A percentile compares a stretch with the other conserved stretches of the same genome.
Conservation (phyloP, 2,329 filamentous ascomycete species). For the Hypoxylon sp. region DNA sequence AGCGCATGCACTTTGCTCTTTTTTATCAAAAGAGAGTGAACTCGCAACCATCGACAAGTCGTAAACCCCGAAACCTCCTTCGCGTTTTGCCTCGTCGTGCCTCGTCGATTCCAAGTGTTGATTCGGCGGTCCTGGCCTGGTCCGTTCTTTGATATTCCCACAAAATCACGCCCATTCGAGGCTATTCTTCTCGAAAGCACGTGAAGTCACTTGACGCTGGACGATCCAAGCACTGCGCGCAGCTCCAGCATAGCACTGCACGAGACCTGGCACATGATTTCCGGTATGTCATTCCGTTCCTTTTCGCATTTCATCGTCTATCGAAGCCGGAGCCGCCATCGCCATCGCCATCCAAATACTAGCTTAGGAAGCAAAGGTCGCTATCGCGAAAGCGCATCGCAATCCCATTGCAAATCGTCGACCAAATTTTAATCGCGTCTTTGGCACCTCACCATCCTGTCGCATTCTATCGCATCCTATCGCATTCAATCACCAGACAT, state of each 20-base stretch:
- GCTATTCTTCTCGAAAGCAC: conserved; percentile 47
- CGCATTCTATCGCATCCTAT: conserved; percentile 1
- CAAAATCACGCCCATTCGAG: conserved; percentile 48
- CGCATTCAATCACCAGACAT: neutral
- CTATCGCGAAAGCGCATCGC: conserved; percentile 3
- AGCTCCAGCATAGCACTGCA: conserved; percentile 39
- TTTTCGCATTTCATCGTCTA: neutral
- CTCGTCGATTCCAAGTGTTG: conserved; percentile 29
- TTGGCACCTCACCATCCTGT: conserved; percentile 16
- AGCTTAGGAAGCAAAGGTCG: neutral
- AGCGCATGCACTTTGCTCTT: conserved; percentile 29
- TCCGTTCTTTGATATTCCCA: conserved; percentile 44
- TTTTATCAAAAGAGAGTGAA: conserved; percentile 21
- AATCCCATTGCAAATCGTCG: conserved; percentile 20
- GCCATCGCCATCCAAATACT: conserved; percentile 1
- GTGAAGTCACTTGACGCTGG: conserved; percentile 51
- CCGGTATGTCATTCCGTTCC: conserved; percentile 42
- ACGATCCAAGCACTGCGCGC: conserved; percentile 46
- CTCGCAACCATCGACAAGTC: conserved; percentile 25
- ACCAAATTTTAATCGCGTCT: conserved; percentile 36
- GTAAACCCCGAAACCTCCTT: conserved; percentile 10
- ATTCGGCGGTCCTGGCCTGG: conserved; percentile 40
- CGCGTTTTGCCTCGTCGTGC: conserved; percentile 36
- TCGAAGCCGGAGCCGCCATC: conserved; percentile 10
- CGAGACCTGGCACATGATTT: conserved; percentile 50